These are phyloP conservation scores for Naganishia cerealis DNA, from an alignment of 1,284 basidiomycete species.

Conservation along the genomic window DNA sequence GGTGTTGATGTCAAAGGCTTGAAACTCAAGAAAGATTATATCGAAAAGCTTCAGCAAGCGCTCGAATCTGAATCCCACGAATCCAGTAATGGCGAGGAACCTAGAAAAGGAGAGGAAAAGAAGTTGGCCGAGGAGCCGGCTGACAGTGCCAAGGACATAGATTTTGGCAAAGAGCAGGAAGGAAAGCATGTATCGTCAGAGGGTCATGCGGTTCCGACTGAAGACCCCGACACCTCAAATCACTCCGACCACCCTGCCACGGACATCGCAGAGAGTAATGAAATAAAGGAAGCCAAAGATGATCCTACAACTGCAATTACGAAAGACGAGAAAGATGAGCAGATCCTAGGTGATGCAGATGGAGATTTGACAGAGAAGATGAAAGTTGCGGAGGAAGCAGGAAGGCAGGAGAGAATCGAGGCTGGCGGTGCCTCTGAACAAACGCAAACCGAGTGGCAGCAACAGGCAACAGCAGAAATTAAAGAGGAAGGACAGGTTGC, in stretches of 20 bases:
- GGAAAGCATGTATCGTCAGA: conserved; percentile 17
- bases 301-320: conserved; percentile 34
- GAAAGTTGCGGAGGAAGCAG: conserved; percentile 31
- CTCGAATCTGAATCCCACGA: background rate
- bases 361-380: conserved; percentile 33
- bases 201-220: background rate
- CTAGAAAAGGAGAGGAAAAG: background rate
- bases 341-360: conserved; percentile 37
- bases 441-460: background rate
- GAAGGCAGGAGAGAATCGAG: conserved; percentile 27
- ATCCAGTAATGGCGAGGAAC: background rate
- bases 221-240: conserved; percentile 4
- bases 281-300: conserved; percentile 21
- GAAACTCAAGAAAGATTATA: conserved; percentile 26
- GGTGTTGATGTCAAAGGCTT: conserved; percentile 24
- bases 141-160: background rate
- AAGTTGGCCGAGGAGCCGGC: background rate
- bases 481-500: conserved; percentile 39
- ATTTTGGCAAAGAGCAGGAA: background rate
- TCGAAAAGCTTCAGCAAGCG: conserved; percentile 17
- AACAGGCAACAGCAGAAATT: conserved; percentile 36
- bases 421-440: conserved; percentile 6
- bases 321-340: conserved; percentile 25
- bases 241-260: background rate
- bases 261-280: background rate